These are phyloP conservation scores for Suhomyces canberraensis DNA, from an alignment of 805 yeast genomes.

Conservation along the genomic window DNA sequence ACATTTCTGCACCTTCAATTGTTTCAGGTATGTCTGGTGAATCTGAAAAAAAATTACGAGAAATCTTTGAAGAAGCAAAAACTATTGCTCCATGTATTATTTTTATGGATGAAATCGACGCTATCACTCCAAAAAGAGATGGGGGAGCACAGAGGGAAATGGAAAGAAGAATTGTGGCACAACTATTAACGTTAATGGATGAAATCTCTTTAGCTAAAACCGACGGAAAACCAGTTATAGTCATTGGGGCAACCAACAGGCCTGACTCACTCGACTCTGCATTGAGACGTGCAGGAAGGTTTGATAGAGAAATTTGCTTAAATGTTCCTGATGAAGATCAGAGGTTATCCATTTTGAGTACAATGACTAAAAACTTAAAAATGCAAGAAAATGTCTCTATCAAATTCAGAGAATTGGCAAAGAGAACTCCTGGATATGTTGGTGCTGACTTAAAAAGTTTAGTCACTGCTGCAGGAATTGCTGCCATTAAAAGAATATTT, in stretches of 20 bases:
- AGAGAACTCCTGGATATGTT: constrained; percentile 94
- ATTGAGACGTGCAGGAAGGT: constrained; percentile 92
- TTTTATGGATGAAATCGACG: constrained; percentile 95
- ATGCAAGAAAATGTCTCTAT: constrained; percentile 54
- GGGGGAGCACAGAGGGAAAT: constrained; percentile 94
- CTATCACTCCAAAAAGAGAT: constrained; percentile 96
- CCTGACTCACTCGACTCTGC: constrained; percentile 96
- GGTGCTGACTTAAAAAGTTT: constrained; percentile 96
- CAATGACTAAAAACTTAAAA: constrained; percentile 68
- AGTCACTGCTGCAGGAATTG: constrained; percentile 91
- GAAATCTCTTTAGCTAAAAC: constrained; percentile 86
- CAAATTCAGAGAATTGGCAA: constrained; percentile 73
- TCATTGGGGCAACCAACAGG: constrained; percentile 94
- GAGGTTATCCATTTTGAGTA: constrained; percentile 67
- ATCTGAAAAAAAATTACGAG: constrained; percentile 89
- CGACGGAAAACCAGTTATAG: constrained; percentile 87
- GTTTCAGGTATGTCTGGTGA: constrained; percentile 99
- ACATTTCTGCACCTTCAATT: constrained; percentile 90
- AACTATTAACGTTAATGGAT: constrained; percentile 90
- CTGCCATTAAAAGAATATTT: constrained; percentile 90
- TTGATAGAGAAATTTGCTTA: constrained; percentile 90
- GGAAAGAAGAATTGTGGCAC: constrained; percentile 97
- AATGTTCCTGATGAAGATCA: constrained; percentile 92
- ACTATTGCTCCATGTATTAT: constrained; percentile 86
- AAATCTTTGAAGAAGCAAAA: constrained; percentile 90